Base-by-base conservation (phyloP, 2,329 filamentous ascomycete genomes). In the Claviceps sp. region DNA sequence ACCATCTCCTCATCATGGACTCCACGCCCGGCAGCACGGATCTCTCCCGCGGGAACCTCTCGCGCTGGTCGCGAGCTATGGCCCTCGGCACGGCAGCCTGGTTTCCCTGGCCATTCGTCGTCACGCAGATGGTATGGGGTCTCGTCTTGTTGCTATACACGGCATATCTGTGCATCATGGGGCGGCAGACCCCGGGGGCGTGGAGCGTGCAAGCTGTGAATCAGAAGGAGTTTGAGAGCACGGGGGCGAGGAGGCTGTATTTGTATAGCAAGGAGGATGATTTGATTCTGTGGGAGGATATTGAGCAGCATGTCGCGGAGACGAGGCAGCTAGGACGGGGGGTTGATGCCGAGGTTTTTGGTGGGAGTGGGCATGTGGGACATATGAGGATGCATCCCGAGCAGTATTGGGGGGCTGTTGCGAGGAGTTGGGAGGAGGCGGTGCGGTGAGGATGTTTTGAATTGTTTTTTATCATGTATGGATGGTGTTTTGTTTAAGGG, bases 341-440 rank as follows among this genome's bases (percentile, higher is more conserved):
- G 22, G 72, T 75, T 1, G 66, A 70, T 1, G 65, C 70, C 19
- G 74, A 78, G 53, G 59, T 74, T 34, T 85, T 85, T 55, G 71
- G 78, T 48, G 75, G 73, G 4, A 80, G 75, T 48, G 66, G 72
- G 1, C 81, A 85, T 62, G 81, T 82, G 17, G 78, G 77, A 1
- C 80, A 84, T 60, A 75, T 84, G 67, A 68, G 75, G 17, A 65
- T 72, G 62, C 73, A 81, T 52, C 73, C 75, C 1, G 70, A 70
- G 37, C 69, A 74, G 61, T 85, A 85, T 59, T 85, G 81, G 81
- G 60, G 57, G 1, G 63, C 69, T 0, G 72, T 77, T 8, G 49
- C 50, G 11, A 52, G 55, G 3, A 60, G 63, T 1, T 68, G 65
- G 65, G 39, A 44, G 39, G 24, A 37, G 42, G 50, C 46, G 16